phyloP scores from a whole-genome alignment of 2,329 filamentous ascomycete species.

The Neoarthrinium moseri region DNA sequence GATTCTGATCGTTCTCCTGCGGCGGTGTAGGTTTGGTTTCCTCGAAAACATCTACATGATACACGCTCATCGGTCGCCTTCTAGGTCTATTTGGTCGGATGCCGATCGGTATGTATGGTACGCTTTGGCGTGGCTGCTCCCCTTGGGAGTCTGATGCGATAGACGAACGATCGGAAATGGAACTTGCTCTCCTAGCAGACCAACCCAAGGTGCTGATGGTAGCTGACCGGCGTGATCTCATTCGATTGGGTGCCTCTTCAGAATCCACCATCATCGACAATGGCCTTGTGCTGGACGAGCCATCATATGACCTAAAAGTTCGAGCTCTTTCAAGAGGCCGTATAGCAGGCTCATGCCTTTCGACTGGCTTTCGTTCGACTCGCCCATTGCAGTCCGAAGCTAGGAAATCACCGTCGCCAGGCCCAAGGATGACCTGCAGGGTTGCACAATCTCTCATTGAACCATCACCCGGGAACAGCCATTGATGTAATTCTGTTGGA shows the following conservation, averaged over 20 bases:
- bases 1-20: no score
- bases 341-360: no score
- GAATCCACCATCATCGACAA: slow-evolving; percentile 5
- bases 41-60: neutral
- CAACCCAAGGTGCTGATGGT: slow-evolving; percentile 2
- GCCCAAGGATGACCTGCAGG: slow-evolving; percentile 26
- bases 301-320: slow-evolving; percentile 15
- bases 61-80: slow-evolving; percentile 1
- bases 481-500: slow-evolving; percentile 22
- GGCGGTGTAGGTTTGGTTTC: neutral
- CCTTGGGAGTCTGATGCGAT: neutral
- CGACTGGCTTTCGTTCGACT: slow-evolving; percentile 19
- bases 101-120: slow-evolving; percentile 15
- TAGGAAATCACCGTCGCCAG: slow-evolving; percentile 25
- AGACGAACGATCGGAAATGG: neutral
- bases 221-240: slow-evolving; percentile 7
- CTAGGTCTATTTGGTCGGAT: slow-evolving; percentile 11
- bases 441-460: slow-evolving; percentile 26
- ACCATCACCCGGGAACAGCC: slow-evolving; percentile 27
- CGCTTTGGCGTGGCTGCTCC: neutral
- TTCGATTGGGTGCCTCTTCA: neutral
- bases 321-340: slow-evolving; percentile 17
- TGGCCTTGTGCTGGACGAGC: slow-evolving; percentile 1
- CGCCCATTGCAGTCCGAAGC: slow-evolving; percentile 26
- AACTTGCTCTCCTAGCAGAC: neutral